Percentiles rank a stretch among this genome's conserved stretches.
Evolutionary conservation across 257 asterid genomes (phyloP).

Genomic region (Nicotiana paniculata): DNA sequence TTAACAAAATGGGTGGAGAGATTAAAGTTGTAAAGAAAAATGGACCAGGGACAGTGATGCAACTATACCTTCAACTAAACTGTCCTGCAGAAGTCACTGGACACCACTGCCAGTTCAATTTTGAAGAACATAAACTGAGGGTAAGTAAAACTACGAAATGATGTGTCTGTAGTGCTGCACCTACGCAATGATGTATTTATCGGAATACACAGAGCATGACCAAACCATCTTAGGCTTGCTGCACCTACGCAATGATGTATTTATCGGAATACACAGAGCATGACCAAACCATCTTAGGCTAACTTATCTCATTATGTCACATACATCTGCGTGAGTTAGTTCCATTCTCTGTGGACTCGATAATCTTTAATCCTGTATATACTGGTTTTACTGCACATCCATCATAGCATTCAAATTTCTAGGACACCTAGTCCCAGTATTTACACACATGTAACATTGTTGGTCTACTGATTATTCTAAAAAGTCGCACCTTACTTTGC

Average conservation of each 20-base stretch:
- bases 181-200: not conserved
- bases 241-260: not conserved
- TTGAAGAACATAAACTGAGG: slow-evolving; percentile 45
- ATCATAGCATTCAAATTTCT: not conserved
- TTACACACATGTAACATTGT: not conserved
- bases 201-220: not conserved
- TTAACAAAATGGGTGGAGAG: slow-evolving; percentile 91
- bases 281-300: not conserved
- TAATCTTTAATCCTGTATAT: not conserved
- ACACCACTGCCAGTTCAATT: slow-evolving; percentile 39
- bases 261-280: not conserved
- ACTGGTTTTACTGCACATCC: not conserved
- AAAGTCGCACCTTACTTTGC: not conserved
- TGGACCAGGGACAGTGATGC: slow-evolving; percentile 80
- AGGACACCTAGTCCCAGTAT: not conserved
- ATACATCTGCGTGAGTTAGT: not conserved
- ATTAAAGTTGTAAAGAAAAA: slow-evolving; percentile 73
- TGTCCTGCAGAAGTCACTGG: slow-evolving; percentile 38
- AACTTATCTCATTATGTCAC: not conserved
- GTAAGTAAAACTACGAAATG: slow-evolving; percentile 33
- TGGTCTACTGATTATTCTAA: not conserved
- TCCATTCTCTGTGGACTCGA: not conserved
- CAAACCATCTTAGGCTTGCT: not conserved
- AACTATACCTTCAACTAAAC: slow-evolving; percentile 51
- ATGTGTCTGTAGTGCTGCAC: not conserved